Evolutionary conservation across 805 yeast species (phyloP), one percentile per base, ranked within the genome.

Genomic region (Saccharomycopsis microspora): DNA sequence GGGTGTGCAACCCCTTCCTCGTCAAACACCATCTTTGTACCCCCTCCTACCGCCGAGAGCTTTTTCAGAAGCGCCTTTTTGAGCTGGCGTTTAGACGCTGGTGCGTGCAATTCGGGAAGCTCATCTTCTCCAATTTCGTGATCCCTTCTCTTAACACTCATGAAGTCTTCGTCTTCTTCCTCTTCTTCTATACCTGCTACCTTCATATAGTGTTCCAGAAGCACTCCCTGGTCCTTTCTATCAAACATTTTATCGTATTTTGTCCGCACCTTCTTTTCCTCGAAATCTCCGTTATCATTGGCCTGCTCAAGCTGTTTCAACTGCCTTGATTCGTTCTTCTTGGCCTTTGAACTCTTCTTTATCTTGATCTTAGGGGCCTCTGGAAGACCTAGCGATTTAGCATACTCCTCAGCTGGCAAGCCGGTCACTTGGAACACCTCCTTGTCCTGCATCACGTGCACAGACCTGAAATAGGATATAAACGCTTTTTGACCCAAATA

Each of bases 401-500:
- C 97, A 64, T 70, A 88, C 48, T 76, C 85, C 54, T 90, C 96
- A 3, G 82, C 66, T 3, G 96, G 94, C 3, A 90, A 61, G 43
- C 78, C 76, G 8, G 80, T 84, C 38, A 88, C 72, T 55, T 83
- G 77, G 66, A 93, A 93, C 8, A 89, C 80, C 37, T 80, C 84
- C 62, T 87, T 87, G 60, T 90, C 96, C 58, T 82, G 80, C 64
- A 89, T 97, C 42, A 93, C 69, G 60, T 82, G 81, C 4, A 93
- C 75, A 2, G 96, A 85, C 56, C 86, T 75, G 63, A 82, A 80
- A 62, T 93, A 93, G 6, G 97, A 85, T 40, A 89, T 85, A 58
- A 93, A 93, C 5, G 97, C 96, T 61, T 90, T 85, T 67, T 93
- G 98, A 1, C 93, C 98, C 58, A 93, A 69, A 60, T 93, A 90